Evolutionary conservation across 148 eudicot genomes (phyloP), one percentile per base, ranked within the genome.

Genomic region (Arbutus unedo): DNA sequence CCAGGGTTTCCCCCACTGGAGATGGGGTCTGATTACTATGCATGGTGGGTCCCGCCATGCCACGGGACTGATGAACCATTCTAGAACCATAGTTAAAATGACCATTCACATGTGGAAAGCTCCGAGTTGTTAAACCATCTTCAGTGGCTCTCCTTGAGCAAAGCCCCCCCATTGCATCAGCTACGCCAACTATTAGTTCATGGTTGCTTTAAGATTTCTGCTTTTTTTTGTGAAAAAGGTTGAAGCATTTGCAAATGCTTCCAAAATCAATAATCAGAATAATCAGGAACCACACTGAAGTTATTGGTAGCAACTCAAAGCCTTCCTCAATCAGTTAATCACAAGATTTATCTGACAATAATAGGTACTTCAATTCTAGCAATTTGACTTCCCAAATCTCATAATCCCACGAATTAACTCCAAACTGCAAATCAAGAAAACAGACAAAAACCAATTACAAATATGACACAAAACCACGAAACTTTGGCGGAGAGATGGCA

Each of bases 61-160:
- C 87, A 79, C 16, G 38, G 71, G 92, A 82, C 67, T 87, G 93
- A 86, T 82, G 75, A 55, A 88, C 83, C 81, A 87, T 44, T 60
- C 89, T 91, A 76, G 88, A 81, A 82, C 92, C 90, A 79, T 87
- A 64, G 72, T 48, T 84, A 66, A 79, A 45, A 50, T 85, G 89
- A 81, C 93, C 97, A 82, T 93, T 91, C 21, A 88, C 89, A 81
- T 90, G 95, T 19, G 95, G 87, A 76, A 88, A 81, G 77, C 82
- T 84, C 82, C 85, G 81, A 82, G 83, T 88, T 47, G 91, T 86
- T 57, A 89, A 83, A 88, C 90, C 81, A 78, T 94, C 96, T 56
- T 88, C 89, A 8, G 94, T 92, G 83, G 97, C 88, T 80, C 91
- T 92, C 87, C 86, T 94, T 25, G 99, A 93, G 87, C 98, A 94